Evolutionary conservation across 2,329 filamentous ascomycete species (phyloP), one percentile per base, ranked within the genome.

Genomic region (Penicillium sp.): DNA sequence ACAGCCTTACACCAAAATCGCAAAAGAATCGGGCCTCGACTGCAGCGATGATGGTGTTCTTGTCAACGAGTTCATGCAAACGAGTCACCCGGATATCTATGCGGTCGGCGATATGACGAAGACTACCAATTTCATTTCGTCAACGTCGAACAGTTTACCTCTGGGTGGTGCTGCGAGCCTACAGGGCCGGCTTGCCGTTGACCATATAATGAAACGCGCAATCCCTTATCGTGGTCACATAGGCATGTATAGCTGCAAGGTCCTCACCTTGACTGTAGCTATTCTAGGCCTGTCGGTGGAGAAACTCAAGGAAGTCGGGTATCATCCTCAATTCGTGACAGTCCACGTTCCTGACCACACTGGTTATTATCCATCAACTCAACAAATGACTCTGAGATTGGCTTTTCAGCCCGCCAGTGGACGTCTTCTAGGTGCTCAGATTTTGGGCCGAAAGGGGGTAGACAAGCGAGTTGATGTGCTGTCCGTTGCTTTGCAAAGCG

Each of bases 261-360:
- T 51, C 26, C 24, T n/a, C 26, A 51, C n/a, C n/a, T 22, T 51
- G 12, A 51, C 26, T n/a, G 47, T 26, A 30, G 47, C 47, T 19
- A 33, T 19, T 33, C 10, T 22, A 12, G 47, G 47, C 4, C 30
- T 24, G 4, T 51, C 47, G n/a, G 26, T 51, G 26, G 26, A 51
- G 26, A 30, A 35, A n/a, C 38, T 56, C 35, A 44, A 19, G n/a
- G 17, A 56, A 42, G 9, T 44, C 22, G 53, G 53, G 5, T 44
- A 42, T 44, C 40, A 44, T 56, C 53, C 53, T 42, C 53, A 28
- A 13, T 56, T 42, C n/a, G 53, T 40, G 53, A 56, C 53, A 28
- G 35, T 56, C 17, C 53, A 56, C 15, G 37, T 44, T 10, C 53
- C 53, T 7, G 53, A 56, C 26, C 37, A 56, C 26, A 38, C 53